phyloP scores from a whole-genome alignment of 1,284 basidiomycete genomes.

The Coniferiporia weirii region DNA sequence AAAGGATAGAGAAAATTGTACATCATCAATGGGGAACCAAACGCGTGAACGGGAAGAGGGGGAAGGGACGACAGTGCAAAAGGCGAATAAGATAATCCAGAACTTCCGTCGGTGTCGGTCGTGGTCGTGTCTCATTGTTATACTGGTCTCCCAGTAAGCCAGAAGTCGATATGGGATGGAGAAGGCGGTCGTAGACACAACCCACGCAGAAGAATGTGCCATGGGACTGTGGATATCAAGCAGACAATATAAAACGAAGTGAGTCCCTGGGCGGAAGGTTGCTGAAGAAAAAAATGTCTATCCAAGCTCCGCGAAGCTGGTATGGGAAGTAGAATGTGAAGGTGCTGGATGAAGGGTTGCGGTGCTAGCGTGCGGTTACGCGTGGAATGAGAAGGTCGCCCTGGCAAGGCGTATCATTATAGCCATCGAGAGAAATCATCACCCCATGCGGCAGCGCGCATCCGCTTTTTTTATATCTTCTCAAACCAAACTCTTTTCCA shows the following conservation, averaged over 20 bases:
- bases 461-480: slow-evolving; percentile 6
- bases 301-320: neutral
- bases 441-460: neutral
- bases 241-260: neutral
- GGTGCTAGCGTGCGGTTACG: neutral
- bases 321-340: neutral
- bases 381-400: neutral
- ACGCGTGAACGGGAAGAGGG: neutral
- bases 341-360: neutral
- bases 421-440: neutral
- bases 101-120: neutral
- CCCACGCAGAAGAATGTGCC: neutral
- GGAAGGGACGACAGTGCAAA: neutral
- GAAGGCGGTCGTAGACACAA: neutral
- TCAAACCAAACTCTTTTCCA: neutral
- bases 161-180: neutral
- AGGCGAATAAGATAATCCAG: neutral
- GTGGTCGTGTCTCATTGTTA: neutral
- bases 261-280: neutral
- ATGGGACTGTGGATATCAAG: neutral
- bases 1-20: neutral
- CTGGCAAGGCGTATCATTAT: neutral
- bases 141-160: neutral
- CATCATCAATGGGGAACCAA: neutral
- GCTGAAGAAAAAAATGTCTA: neutral